These are phyloP conservation scores for Lentinus tigrinus DNA, from an alignment of 768 basidiomycete genomes.

Conservation along the genomic window DNA sequence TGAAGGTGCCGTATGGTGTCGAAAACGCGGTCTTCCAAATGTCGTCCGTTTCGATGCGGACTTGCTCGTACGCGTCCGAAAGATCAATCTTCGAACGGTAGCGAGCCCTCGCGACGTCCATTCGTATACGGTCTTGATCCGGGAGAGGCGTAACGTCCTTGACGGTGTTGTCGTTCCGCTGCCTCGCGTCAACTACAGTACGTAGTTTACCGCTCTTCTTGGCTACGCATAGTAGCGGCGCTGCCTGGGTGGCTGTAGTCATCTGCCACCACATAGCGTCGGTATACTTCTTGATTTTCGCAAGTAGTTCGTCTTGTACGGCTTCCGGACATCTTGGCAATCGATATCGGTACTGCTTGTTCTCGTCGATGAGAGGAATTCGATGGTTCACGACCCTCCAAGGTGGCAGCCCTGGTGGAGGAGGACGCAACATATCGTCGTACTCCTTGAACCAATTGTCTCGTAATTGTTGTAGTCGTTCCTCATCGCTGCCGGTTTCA, in stretches of 20 bases:
- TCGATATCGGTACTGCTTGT: constrained; percentile 30
- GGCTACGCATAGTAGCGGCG: constrained; percentile 33
- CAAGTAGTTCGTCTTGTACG: constrained; percentile 25
- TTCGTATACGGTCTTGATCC: constrained; percentile 38
- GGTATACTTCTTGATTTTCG: constrained; percentile 21
- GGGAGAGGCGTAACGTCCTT: constrained; percentile 42
- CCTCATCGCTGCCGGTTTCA: background rate
- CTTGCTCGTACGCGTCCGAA: constrained; percentile 43
- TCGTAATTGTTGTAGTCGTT: background rate
- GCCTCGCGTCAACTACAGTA: constrained; percentile 34
- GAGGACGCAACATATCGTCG: constrained; percentile 20
- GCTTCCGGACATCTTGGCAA: constrained; percentile 34
- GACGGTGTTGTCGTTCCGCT: constrained; percentile 41
- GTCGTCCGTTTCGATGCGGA: constrained; percentile 31
- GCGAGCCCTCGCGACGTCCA: constrained; percentile 32
- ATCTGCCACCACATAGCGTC: constrained; percentile 36
- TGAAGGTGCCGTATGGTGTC: constrained; percentile 34
- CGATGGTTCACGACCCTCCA: constrained; percentile 39
- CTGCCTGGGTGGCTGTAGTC: constrained; percentile 17
- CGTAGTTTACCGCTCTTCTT: constrained; percentile 36
- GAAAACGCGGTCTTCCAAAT: constrained; percentile 35
- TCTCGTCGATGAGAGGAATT: constrained; percentile 39
- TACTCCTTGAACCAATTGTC: constrained; percentile 7
- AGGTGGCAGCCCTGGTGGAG: constrained; percentile 32
- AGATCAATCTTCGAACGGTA: constrained; percentile 41